Base-by-base conservation (phyloP, 2,329 filamentous ascomycete genomes). In the Zasmidium cellare region DNA sequence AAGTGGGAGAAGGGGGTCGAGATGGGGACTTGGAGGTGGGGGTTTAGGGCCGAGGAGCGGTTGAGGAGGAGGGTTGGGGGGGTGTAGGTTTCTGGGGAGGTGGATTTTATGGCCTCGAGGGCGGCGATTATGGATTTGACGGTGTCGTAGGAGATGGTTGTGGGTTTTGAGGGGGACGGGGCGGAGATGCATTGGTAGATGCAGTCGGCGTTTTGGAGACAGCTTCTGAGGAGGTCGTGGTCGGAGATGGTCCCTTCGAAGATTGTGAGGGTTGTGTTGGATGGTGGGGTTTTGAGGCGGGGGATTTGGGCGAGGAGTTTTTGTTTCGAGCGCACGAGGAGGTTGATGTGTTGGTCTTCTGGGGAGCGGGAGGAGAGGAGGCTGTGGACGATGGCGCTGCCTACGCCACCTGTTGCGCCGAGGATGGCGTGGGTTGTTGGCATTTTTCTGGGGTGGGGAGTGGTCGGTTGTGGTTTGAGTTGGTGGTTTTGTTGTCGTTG, bases 181-280 rank as follows among this genome's bases (percentile, higher is more conserved):
- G 59, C 55, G 18, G 64, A 65, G 28, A 68, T 63, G 54, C 66
- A 68, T 47, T 55, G 57, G 51, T 61, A 60, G 28, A 67, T 56
- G 68, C 78, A 56, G 3, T 64, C 57, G 24, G 61, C 60, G 51
- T 59, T 48, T 24, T 53, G 24, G n/a, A 68, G 59, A 22, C 56
- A 66, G 14, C 53, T 7, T 28, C 60, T 48, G 5, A 67, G 50
- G 6, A 59, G 46, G 9, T 31, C 28, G n/a, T 20, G 38, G 50
- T 66, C 59, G 51, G 53, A 51, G 16, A 60, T 25, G 65, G 78
- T 31, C 75, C 80, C 64, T 74, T 73, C 0, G 76, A 79, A 44
- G 77, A 82, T 60, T 6, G 53, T 46, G 49, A 64, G 50, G 2
- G 51, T 49, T 53, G 57, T 46, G 19, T 55, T 18, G n/a, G 47